Percentiles rank a stretch among this genome's conserved stretches.
Evolutionary conservation across 1,139 yeast genomes (phyloP).

Genomic region (Arxiozyma bovina): DNA sequence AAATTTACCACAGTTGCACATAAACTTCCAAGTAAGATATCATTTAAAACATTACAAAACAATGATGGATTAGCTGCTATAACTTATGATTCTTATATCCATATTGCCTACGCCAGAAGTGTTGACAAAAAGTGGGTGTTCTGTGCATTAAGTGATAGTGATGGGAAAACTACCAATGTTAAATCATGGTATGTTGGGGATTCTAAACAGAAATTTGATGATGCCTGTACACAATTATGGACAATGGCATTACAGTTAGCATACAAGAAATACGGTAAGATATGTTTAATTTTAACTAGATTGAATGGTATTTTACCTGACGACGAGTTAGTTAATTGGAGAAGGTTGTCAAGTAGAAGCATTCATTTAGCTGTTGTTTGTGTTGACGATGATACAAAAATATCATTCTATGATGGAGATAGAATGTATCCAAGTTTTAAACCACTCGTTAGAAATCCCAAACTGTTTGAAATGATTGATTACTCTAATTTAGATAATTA

Average conservation of each 20-base stretch:
- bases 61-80: conserved; percentile 32
- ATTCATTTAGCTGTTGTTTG: conserved; percentile 66
- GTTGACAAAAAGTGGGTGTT: conserved; percentile 75
- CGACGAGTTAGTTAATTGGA: conserved; percentile 72
- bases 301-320: conserved; percentile 67
- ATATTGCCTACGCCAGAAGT: conserved; percentile 77
- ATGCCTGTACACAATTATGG: conserved; percentile 54
- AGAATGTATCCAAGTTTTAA: conserved; percentile 31
- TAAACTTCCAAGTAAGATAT: conserved; percentile 32
- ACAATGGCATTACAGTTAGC: conserved; percentile 38
- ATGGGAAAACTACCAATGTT: conserved; percentile 54
- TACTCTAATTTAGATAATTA: conserved; percentile 32
- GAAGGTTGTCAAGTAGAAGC: conserved; percentile 54
- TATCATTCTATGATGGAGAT: conserved; percentile 38
- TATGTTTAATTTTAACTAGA: conserved; percentile 59
- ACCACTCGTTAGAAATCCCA: conserved; percentile 24
- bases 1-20: conserved; percentile 30
- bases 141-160: conserved; percentile 86
- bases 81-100: conserved; percentile 70
- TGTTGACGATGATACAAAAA: conserved; percentile 54
- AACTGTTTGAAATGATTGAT: conserved; percentile 14
- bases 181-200: conserved; percentile 56
- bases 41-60: conserved; percentile 44
- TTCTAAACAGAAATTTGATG: conserved; percentile 43
- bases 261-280: conserved; percentile 41